A percentile compares a stretch with the other conserved stretches of the same genome.
These are phyloP conservation scores for Trichoderma semiorbis DNA, from an alignment of 2,329 filamentous ascomycete species.

Conservation along the genomic window DNA sequence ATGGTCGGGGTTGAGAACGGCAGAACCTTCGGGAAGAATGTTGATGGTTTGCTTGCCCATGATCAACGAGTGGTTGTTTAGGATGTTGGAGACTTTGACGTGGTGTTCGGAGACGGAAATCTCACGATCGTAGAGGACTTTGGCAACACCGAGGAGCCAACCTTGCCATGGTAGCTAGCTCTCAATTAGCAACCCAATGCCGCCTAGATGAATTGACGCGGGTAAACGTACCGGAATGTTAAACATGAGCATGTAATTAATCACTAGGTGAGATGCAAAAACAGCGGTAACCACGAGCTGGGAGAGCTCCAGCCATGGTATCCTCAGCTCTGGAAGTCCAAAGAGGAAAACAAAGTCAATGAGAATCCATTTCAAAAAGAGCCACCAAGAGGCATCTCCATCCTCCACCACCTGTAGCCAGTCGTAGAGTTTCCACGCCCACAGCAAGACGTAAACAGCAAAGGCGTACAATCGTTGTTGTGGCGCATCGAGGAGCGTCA, in stretches of 20 bases:
- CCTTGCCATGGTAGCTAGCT: slow-evolving; percentile 66
- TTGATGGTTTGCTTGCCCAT: slow-evolving; percentile 97
- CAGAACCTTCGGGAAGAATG: slow-evolving; percentile 93
- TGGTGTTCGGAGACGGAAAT: slow-evolving; percentile 88
- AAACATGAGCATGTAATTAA: slow-evolving; percentile 90
- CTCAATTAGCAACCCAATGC: not conserved
- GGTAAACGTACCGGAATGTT: slow-evolving; percentile 64
- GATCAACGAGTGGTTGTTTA: slow-evolving; percentile 91
- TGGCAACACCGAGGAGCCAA: slow-evolving; percentile 69
- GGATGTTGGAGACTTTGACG: slow-evolving; percentile 81
- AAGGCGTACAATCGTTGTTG: slow-evolving; percentile 85
- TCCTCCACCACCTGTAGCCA: slow-evolving; percentile 75
- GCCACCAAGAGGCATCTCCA: slow-evolving; percentile 80
- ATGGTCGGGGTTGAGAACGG: slow-evolving; percentile 77
- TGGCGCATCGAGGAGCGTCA: slow-evolving; percentile 80
- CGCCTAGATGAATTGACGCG: not conserved
- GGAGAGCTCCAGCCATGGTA: slow-evolving; percentile 95
- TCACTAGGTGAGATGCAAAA: slow-evolving; percentile 66
- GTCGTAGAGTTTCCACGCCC: slow-evolving; percentile 84
- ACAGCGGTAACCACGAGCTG: slow-evolving; percentile 67
- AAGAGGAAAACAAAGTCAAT: slow-evolving; percentile 87
- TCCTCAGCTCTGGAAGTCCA: slow-evolving; percentile 78
- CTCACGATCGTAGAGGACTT: slow-evolving; percentile 88
- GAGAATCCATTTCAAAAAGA: slow-evolving; percentile 90
- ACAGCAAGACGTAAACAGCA: slow-evolving; percentile 70